Evolutionary conservation across 2,329 filamentous ascomycete genomes (phyloP), one percentile per base, ranked within the genome.

Genomic region (Trichoderma atroviride): DNA sequence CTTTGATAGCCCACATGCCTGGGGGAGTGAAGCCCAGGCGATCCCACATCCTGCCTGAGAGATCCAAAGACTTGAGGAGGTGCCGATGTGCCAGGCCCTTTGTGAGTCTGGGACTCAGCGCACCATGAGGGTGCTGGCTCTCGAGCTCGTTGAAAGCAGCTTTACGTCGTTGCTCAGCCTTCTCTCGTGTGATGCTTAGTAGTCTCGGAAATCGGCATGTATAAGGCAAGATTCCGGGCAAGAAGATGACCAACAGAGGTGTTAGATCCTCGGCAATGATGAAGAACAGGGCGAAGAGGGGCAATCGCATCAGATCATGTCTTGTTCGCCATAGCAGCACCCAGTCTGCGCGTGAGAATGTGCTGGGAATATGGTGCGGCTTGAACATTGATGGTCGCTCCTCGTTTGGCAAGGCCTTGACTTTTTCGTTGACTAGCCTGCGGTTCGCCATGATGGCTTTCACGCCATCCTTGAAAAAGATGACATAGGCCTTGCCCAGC

Each of bases 381-480:
- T 72, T 73, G 65, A 77, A 77, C 60, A 80, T 75, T 33, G 81
- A 82, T 10, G 81, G 85, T 4, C 82, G 79, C 60, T 89, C 91
- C 70, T 89, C 86, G 1, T 84, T 80, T 10, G 90, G 83, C n/a
- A 79, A 77, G 64, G 75, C 72, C 62, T 75, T 74, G 68, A 81
- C 77, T 78, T 77, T 83, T 75, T 81, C 79, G 63, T 81, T 79
- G 16, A 90, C 78, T 13, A 85, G 83, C 27, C 82, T 77, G 59
- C 87, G 84, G 74, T 97, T 97, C 70, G 83, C 81, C 78, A 88
- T 89, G 63, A 97, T 89, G 74, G 91, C 89, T 76, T 89, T 89
- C 37, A 97, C 81, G 22, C 94, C 95, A 1, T 88, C 86, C 81
- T 96, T 97, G 88, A 97, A 98, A 86, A 98, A 98, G 43, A 80